phyloP scores from a whole-genome alignment of 441 rosid species.

The Lagerstroemia fauriei region DNA sequence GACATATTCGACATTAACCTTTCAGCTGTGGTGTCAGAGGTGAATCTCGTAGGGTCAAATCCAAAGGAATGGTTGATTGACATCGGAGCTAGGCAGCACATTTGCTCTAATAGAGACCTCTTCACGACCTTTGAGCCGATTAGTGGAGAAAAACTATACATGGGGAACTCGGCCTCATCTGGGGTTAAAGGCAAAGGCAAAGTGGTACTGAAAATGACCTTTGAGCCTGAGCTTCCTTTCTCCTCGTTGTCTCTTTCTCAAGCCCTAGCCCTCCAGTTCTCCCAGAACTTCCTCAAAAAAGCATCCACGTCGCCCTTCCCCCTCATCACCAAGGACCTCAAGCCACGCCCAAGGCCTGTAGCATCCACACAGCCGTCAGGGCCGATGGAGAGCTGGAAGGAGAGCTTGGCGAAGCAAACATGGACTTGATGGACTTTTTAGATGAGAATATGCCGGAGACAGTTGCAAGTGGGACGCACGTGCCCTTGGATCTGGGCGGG shows the following conservation, averaged over 20 bases:
- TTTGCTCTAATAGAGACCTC: background rate
- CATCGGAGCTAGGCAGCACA: background rate
- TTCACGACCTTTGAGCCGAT: background rate
- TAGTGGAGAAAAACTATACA: background rate
- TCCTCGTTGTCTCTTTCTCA: constrained; percentile 49
- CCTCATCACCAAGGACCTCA: constrained; percentile 59
- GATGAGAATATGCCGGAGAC: constrained; percentile 59
- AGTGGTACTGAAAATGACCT: background rate
- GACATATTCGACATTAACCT: no score
- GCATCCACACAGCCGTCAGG: constrained; percentile 30
- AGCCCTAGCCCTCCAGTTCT: constrained; percentile 74
- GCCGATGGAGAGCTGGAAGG: constrained; percentile 58
- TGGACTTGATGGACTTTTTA: constrained; percentile 74
- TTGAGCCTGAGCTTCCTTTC: constrained; percentile 5
- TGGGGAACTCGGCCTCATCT: background rate
- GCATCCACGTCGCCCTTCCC: constrained; percentile 85
- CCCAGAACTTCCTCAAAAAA: constrained; percentile 66
- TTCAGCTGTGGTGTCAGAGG: no score
- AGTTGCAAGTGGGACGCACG: constrained; percentile 48
- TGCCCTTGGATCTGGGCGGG: constrained; percentile 36
- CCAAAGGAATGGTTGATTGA: no score
- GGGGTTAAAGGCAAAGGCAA: background rate
- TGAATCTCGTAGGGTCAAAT: no score
- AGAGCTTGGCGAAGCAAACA: constrained; percentile 78
- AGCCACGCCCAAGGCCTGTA: constrained; percentile 13